These are phyloP conservation scores for Aspergillus proliferans DNA, from an alignment of 2,329 filamentous ascomycete species.

Conservation along the genomic window DNA sequence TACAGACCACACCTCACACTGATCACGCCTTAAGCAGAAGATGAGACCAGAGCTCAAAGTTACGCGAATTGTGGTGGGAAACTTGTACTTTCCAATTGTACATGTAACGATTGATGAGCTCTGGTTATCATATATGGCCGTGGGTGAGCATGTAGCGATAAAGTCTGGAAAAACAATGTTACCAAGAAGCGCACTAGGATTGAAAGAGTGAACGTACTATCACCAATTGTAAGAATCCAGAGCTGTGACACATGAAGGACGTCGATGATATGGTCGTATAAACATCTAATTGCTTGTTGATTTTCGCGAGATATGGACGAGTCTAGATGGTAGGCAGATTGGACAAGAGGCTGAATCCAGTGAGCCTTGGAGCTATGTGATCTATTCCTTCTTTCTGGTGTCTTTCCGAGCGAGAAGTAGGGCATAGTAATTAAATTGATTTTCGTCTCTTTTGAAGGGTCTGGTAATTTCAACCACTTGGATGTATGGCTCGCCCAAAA, in stretches of 20 bases:
- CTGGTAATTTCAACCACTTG: not conserved
- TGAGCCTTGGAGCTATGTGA: not conserved
- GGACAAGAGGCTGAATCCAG: conserved; percentile 4
- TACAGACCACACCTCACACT: conserved; percentile 2
- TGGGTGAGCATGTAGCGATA: conserved; percentile 3
- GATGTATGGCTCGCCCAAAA: not conserved
- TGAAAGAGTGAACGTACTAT: not conserved
- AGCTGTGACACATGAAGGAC: conserved; percentile 4
- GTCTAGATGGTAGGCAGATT: conserved; percentile 5
- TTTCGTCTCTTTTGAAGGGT: not conserved
- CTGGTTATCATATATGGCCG: not conserved
- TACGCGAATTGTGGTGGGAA: conserved; percentile 1
- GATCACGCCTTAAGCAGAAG: conserved; percentile 2
- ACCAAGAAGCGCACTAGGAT: not conserved
- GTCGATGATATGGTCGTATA: not conserved
- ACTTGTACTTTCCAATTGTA: not conserved
- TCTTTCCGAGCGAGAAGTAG: not conserved
- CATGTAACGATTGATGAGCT: not conserved
- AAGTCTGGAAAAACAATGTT: not conserved
- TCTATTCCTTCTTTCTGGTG: not conserved
- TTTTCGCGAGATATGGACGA: conserved; percentile 2
- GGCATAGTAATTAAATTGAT: conserved; percentile 2
- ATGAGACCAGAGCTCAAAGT: not conserved
- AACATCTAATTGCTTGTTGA: conserved; percentile 3
- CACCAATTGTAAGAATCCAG: conserved; percentile 4